Base-by-base conservation (phyloP, 2,329 filamentous ascomycete genomes). In the Paraphoma chrysanthemicola region DNA sequence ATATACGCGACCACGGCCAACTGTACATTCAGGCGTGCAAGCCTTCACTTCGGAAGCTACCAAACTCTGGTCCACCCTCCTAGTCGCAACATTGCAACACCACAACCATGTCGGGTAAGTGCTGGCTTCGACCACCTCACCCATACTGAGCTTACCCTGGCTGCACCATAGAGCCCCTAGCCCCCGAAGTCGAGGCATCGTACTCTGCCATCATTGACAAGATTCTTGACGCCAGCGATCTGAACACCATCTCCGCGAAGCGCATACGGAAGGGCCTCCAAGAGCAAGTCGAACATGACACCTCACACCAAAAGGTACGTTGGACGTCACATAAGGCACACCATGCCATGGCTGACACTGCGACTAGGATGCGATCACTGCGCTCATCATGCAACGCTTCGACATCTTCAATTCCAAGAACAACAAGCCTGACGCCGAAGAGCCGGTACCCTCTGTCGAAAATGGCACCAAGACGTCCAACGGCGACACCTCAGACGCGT, bases 171-270 rank as follows among this genome's bases (percentile, higher is more conserved):
- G 73, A 66, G 38, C 53, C 62, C 29, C 68, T 86, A 58, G 76
- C 84, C 36, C 68, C 79, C 36, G 81, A 83, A 58, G 70, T 79
- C 45, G 79, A 80, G 72, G 77, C 78, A 50, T 77, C 77, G 50
- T 87, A 87, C 72, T 79, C 82, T 44, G 77, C 77, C 66, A 86
- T 88, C 71, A 89, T 89, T 65, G 87, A 89, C 73, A 78, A 80
- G 31, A 89, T 89, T 64, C 79, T 89, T 48, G 81, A 81, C 44
- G 77, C 77, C 52, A 86, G 85, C 69, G 86, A 89, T 67, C 78
- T 89, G 30, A 85, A 85, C 61, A 88, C 85, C 51, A 84, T 89
- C 62, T 88, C 87, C 36, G 85, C 86, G 57, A 89, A 89, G 77
- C 81, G 82, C 65, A 88, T 89, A 73, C 84, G 86, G 62, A 87